These are phyloP conservation scores for Cornus controversa DNA, from an alignment of 148 eudicot species.

Conservation along the genomic window DNA sequence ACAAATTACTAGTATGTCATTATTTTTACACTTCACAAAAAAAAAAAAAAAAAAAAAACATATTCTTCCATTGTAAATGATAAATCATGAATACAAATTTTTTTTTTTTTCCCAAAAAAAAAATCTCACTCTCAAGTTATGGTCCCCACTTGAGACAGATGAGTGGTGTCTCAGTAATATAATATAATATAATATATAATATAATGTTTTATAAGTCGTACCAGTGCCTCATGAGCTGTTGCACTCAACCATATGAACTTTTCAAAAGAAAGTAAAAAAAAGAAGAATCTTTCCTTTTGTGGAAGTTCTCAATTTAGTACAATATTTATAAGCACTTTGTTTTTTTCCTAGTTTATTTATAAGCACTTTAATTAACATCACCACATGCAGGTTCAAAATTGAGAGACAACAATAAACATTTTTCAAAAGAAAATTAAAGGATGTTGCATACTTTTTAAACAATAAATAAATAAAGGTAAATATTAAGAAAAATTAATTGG, in stretches of 20 bases:
- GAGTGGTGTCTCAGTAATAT: too few species aligned
- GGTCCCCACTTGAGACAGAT: neutral
- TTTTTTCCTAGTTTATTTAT: too few species aligned
- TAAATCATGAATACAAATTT: neutral
- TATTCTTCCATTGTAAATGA: neutral
- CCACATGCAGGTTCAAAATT: neutral
- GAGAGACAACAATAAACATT: neutral
- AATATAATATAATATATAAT: too few species aligned
- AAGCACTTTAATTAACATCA: neutral
- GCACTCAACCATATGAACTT: conserved; percentile 17
- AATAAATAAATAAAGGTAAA: too few species aligned
- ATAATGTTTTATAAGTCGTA: conserved; percentile 12
- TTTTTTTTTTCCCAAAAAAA: neutral
- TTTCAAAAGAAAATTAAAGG: neutral
- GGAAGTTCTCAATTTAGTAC: conserved; percentile 8
- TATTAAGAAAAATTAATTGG: too few species aligned
- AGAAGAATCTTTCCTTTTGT: conserved; percentile 38
- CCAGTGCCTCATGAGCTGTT: conserved; percentile 23
- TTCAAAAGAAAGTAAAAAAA: conserved; percentile 13
- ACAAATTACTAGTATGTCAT: too few species aligned
- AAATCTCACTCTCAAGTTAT: neutral
- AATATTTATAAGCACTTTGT: too few species aligned
- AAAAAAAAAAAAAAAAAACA: too few species aligned
- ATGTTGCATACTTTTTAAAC: too few species aligned
- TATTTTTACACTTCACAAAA: too few species aligned